Percentiles rank a stretch among this genome's conserved stretches.
phyloP scores from a whole-genome alignment of 371 early-diverging fungal genomes.

The Mortierella sp. region DNA sequence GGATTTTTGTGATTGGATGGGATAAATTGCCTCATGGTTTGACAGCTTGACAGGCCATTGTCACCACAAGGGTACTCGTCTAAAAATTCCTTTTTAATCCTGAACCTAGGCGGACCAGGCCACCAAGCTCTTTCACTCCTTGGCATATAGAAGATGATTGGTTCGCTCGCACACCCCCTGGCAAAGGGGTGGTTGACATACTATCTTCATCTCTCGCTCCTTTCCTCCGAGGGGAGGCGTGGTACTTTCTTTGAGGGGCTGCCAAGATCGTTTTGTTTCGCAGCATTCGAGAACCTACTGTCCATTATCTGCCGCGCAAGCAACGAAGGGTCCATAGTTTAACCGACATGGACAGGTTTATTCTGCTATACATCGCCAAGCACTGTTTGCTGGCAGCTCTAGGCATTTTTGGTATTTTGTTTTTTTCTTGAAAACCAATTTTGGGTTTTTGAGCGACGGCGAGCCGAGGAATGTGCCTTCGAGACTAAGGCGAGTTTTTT shows the following conservation, averaged over 20 bases:
- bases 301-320: not conserved
- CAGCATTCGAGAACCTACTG: not conserved
- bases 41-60: conserved; percentile 21
- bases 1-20: conserved; percentile 5
- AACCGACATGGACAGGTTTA: not conserved
- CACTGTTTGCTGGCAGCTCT: not conserved
- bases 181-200: too few species aligned
- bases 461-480: not conserved
- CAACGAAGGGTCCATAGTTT: not conserved
- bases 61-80: conserved; percentile 25
- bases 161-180: not conserved
- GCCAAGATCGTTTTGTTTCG: not conserved
- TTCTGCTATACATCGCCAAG: not conserved
- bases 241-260: not conserved
- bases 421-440: not conserved
- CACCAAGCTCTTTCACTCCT: conserved; percentile 48
- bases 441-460: not conserved
- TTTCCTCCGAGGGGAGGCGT: not conserved
- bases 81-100: not conserved
- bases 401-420: not conserved
- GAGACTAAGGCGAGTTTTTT: not conserved
- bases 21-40: conserved; percentile 35
- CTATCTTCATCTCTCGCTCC: not conserved
- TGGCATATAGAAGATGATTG: conserved; percentile 53
- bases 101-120: conserved; percentile 47